Evolutionary conservation across 2,329 filamentous ascomycete species (phyloP), one percentile per base, ranked within the genome.

Genomic region (Colletotrichum paranaense): DNA sequence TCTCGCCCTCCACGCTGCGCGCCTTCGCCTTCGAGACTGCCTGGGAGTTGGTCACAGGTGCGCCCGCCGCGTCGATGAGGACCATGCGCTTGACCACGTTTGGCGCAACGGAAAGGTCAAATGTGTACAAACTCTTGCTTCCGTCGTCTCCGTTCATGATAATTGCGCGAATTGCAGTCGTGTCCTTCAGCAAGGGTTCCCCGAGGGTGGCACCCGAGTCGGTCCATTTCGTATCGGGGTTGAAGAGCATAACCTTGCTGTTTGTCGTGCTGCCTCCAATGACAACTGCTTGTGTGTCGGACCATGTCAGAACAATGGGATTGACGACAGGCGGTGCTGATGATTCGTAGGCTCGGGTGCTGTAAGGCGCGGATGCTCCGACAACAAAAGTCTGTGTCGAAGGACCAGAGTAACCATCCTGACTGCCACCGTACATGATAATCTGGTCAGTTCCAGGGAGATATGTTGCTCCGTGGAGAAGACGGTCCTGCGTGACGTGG

Each of bases 371-470:
- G 5, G 87, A 87, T 1, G 92, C 91, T 3, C 87, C 85, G 72
- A 98, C 91, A 22, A 92, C 87, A 78, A 95, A 97, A 0, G 94
- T 96, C 76, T 94, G 89, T 1, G 92, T 90, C 1, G 94, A 95
- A 1, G 89, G 84, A 7, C 84, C 82, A 9, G 84, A 81, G 42
- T 84, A 84, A 30, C 90, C 90, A 76, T 92, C 89, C 77, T 92
- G 90, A 19, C 88, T 91, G 58, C 96, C 96, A 38, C 92, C 94
- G 80, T 95, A 98, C 30, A 98, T 88, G 28, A 98, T 83, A 67
- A 98, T 93, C 4, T 90, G 88, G 68, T 94, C 88, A 19, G 91
- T 89, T 26, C 88, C 88, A 74, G 91, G 88, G 67, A 98, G 86
- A 80, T 95, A 98, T 22, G 90, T 88, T 14, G 93, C 93, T 76